Evolutionary conservation across 352 stramenopile species (phyloP), one percentile per base, ranked within the genome.

Genomic region (Phytopythium aichiense): DNA sequence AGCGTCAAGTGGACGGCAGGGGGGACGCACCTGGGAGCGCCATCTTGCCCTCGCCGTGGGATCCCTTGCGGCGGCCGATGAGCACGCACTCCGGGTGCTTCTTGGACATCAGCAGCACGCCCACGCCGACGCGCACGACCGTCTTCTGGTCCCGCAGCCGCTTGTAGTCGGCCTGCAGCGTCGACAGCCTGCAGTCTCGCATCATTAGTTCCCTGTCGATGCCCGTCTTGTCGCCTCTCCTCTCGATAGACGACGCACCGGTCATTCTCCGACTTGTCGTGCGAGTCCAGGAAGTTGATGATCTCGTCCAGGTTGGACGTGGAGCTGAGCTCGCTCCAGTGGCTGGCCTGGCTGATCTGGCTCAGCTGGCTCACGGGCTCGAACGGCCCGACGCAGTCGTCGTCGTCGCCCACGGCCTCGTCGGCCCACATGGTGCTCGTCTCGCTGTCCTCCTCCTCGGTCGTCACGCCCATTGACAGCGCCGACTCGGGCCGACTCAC

Each of bases 261-360:
- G 46, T 83, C 76, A 33, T 57, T 79, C 48, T 92, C 83, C 4
- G 79, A 72, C 23, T 73, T 73, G 65, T 92, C 86, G 38, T 94
- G 84, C 56, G 84, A 84, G 57, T 94, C 86, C 4, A 94, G 65
- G 58, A 92, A 94, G 57, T 68, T 91, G 63, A 94, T 89, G 64
- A 94, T 92, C 52, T 89, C 84, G 67, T 92, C 85, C 56, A 94
- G 66, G 46, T 94, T 89, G 45, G 84, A 91, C 46, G 84, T 93
- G 35, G 76, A 89, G 71, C 79, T 92, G 46, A 93, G 71, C 66
- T 92, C 82, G 58, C 86, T 92, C 80, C 81, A 88, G 55, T 94
- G 81, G 54, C 86, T 94, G 20, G 74, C 61, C 45, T 91, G 82
- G 56, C 79, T 91, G 49, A 89, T 66, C 62, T 91, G 77, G 60